Percentiles rank a stretch among this genome's conserved stretches.
Evolutionary conservation across 495 filamentous ascomycete genomes (phyloP).

Genomic region (Lasiosphaeris hirsuta): DNA sequence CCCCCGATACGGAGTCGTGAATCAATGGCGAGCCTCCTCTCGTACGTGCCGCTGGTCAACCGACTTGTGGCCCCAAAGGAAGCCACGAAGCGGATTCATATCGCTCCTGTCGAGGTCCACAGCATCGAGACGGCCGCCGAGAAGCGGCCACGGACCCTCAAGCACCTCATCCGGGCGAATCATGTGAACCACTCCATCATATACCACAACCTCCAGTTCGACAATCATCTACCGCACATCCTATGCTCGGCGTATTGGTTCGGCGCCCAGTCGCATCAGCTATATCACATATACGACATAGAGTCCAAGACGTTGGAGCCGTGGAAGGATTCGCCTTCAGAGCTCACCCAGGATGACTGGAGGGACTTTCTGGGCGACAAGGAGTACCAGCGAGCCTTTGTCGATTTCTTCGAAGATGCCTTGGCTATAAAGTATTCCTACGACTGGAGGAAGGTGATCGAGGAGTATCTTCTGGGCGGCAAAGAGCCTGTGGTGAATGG

Average conservation of each 20-base stretch:
- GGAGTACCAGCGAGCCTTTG: slow-evolving; percentile 80
- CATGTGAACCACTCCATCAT: slow-evolving; percentile 85
- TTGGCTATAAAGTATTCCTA: slow-evolving; percentile 69
- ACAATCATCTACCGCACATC: slow-evolving; percentile 87
- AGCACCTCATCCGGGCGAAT: slow-evolving; percentile 85
- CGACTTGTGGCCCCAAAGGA: slow-evolving; percentile 34
- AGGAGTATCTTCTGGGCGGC: slow-evolving; percentile 72
- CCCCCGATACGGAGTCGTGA: slow-evolving; percentile 2
- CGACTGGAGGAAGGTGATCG: slow-evolving; percentile 76
- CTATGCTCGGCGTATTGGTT: slow-evolving; percentile 81
- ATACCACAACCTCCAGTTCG: slow-evolving; percentile 71
- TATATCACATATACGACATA: slow-evolving; percentile 75
- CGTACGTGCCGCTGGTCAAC: slow-evolving; percentile 47
- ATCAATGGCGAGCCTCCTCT: slow-evolving; percentile 43
- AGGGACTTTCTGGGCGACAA: slow-evolving; percentile 72
- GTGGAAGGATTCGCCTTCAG: slow-evolving; percentile 82
- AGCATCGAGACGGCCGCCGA: slow-evolving; percentile 75
- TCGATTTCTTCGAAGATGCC: slow-evolving; percentile 91
- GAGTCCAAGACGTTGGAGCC: slow-evolving; percentile 67
- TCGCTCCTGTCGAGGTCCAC: slow-evolving; percentile 69
- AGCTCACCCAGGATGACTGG: slow-evolving; percentile 83
- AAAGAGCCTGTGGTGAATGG: slow-evolving; percentile 74
- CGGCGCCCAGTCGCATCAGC: slow-evolving; percentile 65
- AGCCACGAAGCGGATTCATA: slow-evolving; percentile 47
- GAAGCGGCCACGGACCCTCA: slow-evolving; percentile 76